These are phyloP conservation scores for Spergularia marina DNA, from an alignment of 148 eudicot species.

Conservation along the genomic window DNA sequence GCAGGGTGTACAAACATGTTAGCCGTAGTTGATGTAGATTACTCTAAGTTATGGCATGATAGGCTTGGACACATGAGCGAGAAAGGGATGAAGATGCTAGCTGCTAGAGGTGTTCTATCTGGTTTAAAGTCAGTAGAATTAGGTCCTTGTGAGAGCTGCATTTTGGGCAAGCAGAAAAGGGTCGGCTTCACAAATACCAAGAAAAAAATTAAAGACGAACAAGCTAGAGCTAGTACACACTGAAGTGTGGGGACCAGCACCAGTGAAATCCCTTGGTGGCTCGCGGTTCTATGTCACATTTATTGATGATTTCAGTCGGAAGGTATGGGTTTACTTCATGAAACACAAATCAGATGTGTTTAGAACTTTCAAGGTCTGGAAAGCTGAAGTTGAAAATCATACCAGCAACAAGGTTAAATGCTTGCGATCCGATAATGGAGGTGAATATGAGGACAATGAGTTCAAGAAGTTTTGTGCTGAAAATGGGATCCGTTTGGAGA, in stretches of 20 bases:
- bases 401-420: background rate
- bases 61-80: constrained; percentile 12
- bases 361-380: background rate
- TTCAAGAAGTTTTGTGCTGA: background rate
- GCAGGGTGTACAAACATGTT: background rate
- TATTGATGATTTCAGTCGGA: background rate
- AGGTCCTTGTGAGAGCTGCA: background rate
- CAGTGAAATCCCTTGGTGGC: background rate
- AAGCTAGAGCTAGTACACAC: background rate
- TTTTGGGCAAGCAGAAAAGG: background rate
- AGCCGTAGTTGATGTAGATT: background rate
- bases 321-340: background rate
- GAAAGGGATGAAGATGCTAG: constrained; percentile 6
- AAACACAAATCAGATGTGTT: background rate
- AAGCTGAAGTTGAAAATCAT: background rate
- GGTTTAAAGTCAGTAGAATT: background rate
- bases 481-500: background rate
- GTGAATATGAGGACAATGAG: background rate
- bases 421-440: background rate
- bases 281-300: background rate
- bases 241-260: no score
- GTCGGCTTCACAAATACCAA: background rate
- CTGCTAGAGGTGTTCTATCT: background rate
- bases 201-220: background rate
- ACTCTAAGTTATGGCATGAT: background rate